Conservation (phyloP, 257 asterid genomes). For the Plantago major region DNA sequence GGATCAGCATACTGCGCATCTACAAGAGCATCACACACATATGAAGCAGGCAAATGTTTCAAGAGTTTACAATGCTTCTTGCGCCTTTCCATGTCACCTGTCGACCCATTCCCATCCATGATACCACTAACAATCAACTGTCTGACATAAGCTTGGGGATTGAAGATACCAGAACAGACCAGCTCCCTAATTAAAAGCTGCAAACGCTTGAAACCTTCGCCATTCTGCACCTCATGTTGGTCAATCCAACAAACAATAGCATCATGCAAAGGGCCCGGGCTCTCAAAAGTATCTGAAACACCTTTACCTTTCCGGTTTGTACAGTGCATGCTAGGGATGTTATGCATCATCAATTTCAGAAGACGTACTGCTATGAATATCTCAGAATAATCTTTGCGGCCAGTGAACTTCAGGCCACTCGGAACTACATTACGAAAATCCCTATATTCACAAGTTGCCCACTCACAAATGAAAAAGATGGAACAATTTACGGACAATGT, state of each 20-base stretch:
- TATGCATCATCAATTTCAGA: conserved; percentile 70
- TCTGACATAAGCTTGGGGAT: conserved; percentile 86
- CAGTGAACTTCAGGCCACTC: conserved; percentile 73
- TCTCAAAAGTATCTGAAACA: conserved; percentile 46
- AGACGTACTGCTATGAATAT: conserved; percentile 75
- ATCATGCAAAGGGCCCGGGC: conserved; percentile 92
- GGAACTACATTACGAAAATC: conserved; percentile 71
- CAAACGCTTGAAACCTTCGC: conserved; percentile 73
- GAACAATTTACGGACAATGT: conserved; percentile 64
- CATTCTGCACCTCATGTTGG: conserved; percentile 87
- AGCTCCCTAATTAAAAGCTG: conserved; percentile 79
- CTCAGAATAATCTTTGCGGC: conserved; percentile 77
- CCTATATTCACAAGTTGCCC: conserved; percentile 96
- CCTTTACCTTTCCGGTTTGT: conserved; percentile 34
- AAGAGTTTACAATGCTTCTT: conserved; percentile 82
- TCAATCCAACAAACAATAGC: conserved; percentile 92
- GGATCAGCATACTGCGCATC: conserved; percentile 60
- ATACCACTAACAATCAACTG: conserved; percentile 92
- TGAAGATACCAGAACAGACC: conserved; percentile 70
- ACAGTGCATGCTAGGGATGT: conserved; percentile 35
- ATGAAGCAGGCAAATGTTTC: conserved; percentile 78
- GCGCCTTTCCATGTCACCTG: conserved; percentile 49
- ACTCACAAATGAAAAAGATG: conserved; percentile 84
- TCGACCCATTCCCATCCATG: conserved; percentile 66
- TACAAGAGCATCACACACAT: conserved; percentile 56